phyloP scores from a whole-genome alignment of 768 basidiomycete genomes.

The Chlorophyllum brunneum region DNA sequence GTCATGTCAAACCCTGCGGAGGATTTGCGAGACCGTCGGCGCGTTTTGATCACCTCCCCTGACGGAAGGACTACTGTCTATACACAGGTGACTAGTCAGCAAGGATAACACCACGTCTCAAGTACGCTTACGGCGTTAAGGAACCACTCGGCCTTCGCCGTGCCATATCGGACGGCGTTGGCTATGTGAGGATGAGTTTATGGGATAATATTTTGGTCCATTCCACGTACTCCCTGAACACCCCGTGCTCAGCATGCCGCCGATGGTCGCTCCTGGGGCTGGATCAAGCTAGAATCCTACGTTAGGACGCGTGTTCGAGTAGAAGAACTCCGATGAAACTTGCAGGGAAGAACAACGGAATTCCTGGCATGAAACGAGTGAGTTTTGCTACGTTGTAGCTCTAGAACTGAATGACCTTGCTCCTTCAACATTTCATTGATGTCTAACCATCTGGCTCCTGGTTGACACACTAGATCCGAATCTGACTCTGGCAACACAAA shows the following conservation, averaged over 20 bases:
- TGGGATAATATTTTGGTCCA: not conserved
- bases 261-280: slow-evolving; percentile 76
- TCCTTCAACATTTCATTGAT: slow-evolving; percentile 65
- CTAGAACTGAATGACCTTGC: slow-evolving; percentile 38
- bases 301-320: not conserved
- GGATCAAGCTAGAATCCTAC: slow-evolving; percentile 56
- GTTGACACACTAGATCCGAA: slow-evolving; percentile 70
- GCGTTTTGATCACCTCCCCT: slow-evolving; percentile 89
- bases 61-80: slow-evolving; percentile 88
- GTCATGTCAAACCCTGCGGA: slow-evolving; percentile 86
- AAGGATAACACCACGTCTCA: not conserved
- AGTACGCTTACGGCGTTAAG: slow-evolving; percentile 60
- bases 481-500: slow-evolving; percentile 47
- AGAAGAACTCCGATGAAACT: slow-evolving; percentile 15
- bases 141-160: slow-evolving; percentile 89
- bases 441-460: slow-evolving; percentile 68
- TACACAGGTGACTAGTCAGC: not conserved
- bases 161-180: slow-evolving; percentile 84
- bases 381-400: not conserved
- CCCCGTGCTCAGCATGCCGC: slow-evolving; percentile 84
- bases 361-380: slow-evolving; percentile 33
- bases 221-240: slow-evolving; percentile 68
- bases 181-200: slow-evolving; percentile 31
- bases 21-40: slow-evolving; percentile 73
- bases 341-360: slow-evolving; percentile 83